A percentile compares a stretch with the other conserved stretches of the same genome.
Evolutionary conservation across 2,329 filamentous ascomycete species (phyloP).

Genomic region (Trichoderma asperellum): DNA sequence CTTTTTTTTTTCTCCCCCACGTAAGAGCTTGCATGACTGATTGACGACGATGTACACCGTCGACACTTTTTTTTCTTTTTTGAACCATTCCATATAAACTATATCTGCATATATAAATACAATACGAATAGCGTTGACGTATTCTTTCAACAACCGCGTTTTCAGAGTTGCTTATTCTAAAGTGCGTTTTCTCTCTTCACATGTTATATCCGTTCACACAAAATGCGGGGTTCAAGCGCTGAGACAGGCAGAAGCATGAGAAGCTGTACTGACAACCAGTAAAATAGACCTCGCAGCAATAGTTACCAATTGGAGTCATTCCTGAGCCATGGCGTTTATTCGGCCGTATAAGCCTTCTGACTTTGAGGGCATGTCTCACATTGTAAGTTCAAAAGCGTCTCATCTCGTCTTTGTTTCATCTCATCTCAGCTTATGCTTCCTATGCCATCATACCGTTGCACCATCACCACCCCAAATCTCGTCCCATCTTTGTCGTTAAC

Average conservation of each 20-base stretch:
- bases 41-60: not conserved
- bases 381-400: conserved; percentile 40
- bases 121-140: not conserved
- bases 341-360: conserved; percentile 46
- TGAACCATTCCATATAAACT: too few species aligned
- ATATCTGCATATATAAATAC: not conserved
- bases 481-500: not conserved
- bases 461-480: not conserved
- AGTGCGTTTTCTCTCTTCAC: not conserved
- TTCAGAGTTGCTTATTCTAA: not conserved
- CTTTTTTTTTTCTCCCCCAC: not conserved
- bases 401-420: not conserved
- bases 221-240: not conserved
- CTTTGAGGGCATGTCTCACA: conserved; percentile 47
- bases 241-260: not conserved
- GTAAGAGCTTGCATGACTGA: not conserved
- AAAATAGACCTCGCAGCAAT: not conserved
- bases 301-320: not conserved
- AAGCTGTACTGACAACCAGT: not conserved
- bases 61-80: not conserved
- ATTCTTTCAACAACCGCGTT: not conserved
- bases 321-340: conserved; percentile 49
- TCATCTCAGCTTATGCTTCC: not conserved
- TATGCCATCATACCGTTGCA: not conserved
- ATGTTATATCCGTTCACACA: not conserved